Conservation (phyloP, 2,329 filamentous ascomycete species). For the Fusarium nodosum region DNA sequence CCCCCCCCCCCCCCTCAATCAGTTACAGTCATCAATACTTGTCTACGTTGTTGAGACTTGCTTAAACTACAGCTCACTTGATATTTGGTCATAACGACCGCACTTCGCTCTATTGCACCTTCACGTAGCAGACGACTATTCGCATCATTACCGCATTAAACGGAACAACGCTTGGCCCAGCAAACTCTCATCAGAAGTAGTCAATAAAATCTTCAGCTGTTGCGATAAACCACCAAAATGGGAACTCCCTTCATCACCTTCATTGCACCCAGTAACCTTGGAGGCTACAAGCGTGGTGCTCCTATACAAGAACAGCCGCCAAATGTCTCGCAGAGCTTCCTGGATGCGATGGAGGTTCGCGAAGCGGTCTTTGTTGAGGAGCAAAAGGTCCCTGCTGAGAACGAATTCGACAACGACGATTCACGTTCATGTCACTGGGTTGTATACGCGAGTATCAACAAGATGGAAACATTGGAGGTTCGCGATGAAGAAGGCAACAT, state of each 20-base stretch:
- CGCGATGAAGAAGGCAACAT: conserved; percentile 60
- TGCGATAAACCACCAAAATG: conserved; percentile 53
- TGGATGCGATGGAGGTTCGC: conserved; percentile 74
- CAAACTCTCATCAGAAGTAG: neutral
- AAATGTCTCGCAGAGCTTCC: conserved; percentile 67
- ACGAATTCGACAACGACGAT: conserved; percentile 88
- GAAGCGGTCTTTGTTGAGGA: conserved; percentile 72
- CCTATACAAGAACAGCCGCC: conserved; percentile 60
- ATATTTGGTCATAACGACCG: conserved; percentile 15
- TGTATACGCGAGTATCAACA: conserved; percentile 77
- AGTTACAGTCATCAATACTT: neutral
- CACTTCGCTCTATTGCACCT: neutral
- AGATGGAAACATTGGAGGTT: conserved; percentile 58
- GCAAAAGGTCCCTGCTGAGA: conserved; percentile 70
- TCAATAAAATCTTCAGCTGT: neutral
- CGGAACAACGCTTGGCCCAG: neutral
- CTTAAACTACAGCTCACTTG: neutral
- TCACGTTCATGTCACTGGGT: conserved; percentile 87
- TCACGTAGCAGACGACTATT: neutral
- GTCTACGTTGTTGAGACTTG: neutral
- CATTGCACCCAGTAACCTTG: conserved; percentile 64
- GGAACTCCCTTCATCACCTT: conserved; percentile 64
- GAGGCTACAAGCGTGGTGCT: conserved; percentile 60
- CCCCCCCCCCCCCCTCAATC: neutral
- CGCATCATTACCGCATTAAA: neutral